These are phyloP conservation scores for Penicillium occitanis DNA, from an alignment of 2,329 filamentous ascomycete species.

Conservation along the genomic window DNA sequence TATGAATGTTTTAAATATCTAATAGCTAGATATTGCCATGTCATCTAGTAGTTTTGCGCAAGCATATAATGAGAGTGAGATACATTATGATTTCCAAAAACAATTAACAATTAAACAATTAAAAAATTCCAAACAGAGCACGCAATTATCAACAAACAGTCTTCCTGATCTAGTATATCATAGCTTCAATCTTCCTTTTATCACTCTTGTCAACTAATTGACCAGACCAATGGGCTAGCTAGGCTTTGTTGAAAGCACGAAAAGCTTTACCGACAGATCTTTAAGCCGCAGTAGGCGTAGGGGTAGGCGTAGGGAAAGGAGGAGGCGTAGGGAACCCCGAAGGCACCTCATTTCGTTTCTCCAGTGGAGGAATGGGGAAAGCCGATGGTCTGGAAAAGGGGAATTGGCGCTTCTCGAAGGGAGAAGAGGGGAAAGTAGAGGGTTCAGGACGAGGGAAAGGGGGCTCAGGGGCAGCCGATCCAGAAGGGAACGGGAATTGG, in stretches of 20 bases:
- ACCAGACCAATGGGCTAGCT: background rate
- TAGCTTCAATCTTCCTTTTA: background rate
- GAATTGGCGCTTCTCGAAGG: background rate
- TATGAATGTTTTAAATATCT: background rate
- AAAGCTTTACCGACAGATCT: too few relatives aligned
- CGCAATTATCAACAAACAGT: background rate
- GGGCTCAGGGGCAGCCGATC: background rate
- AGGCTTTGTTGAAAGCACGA: too few relatives aligned
- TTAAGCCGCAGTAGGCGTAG: background rate
- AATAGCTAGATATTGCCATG: background rate
- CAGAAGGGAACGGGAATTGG: background rate
- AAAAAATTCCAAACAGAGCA: background rate
- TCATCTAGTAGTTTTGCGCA: background rate
- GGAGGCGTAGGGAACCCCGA: background rate
- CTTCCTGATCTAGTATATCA: background rate
- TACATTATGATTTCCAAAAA: background rate
- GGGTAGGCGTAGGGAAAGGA: background rate
- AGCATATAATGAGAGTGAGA: background rate
- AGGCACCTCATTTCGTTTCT: background rate
- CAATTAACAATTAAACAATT: background rate
- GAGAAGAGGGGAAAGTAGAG: background rate
- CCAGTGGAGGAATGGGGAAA: background rate
- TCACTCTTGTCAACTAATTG: background rate
- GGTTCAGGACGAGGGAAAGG: background rate
- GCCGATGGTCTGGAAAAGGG: background rate